A percentile compares a stretch with the other conserved stretches of the same genome.
Evolutionary conservation across 176 grass and related monocot genomes (phyloP).

Genomic region (bread wheat (Triticum aestivum)): DNA sequence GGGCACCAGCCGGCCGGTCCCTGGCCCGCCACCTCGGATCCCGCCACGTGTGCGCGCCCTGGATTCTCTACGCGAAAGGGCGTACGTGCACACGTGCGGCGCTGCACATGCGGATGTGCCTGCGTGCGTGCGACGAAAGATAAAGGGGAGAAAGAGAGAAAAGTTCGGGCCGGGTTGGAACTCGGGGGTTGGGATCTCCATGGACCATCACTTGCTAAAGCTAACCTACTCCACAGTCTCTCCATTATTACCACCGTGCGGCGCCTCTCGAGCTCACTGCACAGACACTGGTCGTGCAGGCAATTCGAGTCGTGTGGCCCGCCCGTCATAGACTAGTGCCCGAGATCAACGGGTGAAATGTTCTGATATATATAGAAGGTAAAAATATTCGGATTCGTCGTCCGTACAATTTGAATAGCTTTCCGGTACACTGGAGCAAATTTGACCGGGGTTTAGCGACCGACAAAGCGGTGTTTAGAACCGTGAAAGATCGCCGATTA

Average conservation of each 20-base stretch:
- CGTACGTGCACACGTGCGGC: conserved; percentile 59
- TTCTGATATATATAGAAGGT: no score
- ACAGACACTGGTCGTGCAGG: background rate
- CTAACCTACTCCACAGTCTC: background rate
- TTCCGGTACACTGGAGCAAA: background rate
- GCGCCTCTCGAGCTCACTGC: background rate
- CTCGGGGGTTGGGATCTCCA: conserved; percentile 30
- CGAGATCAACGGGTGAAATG: no score
- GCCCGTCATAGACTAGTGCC: background rate
- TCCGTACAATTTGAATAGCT: conserved; percentile 4
- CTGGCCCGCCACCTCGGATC: conserved; percentile 30
- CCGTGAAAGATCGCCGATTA: conserved; percentile 1
- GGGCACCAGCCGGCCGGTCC: background rate
- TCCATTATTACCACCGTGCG: background rate
- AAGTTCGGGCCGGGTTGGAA: background rate
- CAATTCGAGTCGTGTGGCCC: background rate
- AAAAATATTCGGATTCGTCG: background rate
- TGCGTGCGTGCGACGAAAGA: background rate
- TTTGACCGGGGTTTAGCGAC: conserved; percentile 50
- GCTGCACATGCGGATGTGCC: conserved; percentile 35
- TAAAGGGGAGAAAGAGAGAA: background rate
- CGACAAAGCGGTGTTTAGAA: conserved; percentile 61
- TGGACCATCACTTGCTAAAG: conserved; percentile 31
- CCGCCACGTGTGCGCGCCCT: conserved; percentile 40
- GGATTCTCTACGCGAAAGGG: conserved; percentile 32